These are phyloP conservation scores for Schizonepeta tenuifolia DNA, from an alignment of 257 asterid genomes.

Conservation along the genomic window DNA sequence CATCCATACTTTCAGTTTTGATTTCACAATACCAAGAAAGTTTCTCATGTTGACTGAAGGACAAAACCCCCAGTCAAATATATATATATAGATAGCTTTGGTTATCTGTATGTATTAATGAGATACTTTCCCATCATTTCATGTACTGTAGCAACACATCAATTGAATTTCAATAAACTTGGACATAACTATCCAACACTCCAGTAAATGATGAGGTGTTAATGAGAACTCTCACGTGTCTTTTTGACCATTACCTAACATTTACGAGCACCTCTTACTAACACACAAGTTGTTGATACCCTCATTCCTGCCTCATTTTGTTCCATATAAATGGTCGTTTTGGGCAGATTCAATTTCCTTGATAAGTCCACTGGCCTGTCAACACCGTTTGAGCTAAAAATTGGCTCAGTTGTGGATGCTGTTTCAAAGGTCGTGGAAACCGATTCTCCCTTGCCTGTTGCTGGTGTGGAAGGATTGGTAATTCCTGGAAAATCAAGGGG, in stretches of 20 bases:
- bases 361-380: slow-evolving; percentile 81
- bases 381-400: slow-evolving; percentile 67
- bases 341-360: slow-evolving; percentile 83
- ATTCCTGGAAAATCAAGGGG: slow-evolving; percentile 83
- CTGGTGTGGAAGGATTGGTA: slow-evolving; percentile 77
- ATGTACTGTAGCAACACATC: background rate
- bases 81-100: background rate
- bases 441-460: slow-evolving; percentile 53
- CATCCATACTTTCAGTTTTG: background rate
- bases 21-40: background rate
- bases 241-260: slow-evolving; percentile 11
- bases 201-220: slow-evolving; percentile 1
- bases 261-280: slow-evolving; percentile 16
- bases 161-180: background rate
- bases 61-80: background rate
- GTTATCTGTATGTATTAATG: background rate
- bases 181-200: slow-evolving; percentile 24
- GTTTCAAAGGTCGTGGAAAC: slow-evolving; percentile 60
- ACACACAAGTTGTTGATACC: slow-evolving; percentile 15
- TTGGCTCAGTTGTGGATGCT: slow-evolving; percentile 56
- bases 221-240: background rate
- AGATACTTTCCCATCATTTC: background rate
- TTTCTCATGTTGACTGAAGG: background rate
- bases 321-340: slow-evolving; percentile 29
- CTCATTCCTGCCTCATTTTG: background rate